A percentile compares a stretch with the other conserved stretches of the same genome.
Conservation (phyloP, 2,329 filamentous ascomycete genomes). For the Pseudocercospora pini-densiflorae region DNA sequence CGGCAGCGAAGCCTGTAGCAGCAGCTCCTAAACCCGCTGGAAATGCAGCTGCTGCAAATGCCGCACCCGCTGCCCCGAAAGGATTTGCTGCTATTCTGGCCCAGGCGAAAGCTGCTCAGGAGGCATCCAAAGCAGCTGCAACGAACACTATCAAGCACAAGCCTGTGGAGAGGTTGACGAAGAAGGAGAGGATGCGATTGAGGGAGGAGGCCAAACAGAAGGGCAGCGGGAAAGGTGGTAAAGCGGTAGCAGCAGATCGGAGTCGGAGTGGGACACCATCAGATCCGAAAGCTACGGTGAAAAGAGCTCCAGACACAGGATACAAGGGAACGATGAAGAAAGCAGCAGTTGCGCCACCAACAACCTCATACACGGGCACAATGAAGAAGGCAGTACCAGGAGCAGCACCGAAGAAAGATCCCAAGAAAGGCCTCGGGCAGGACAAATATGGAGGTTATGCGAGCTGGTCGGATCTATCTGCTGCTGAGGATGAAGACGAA, state of each 20-base stretch:
- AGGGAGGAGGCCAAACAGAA: constrained; percentile 48
- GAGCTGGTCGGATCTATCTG: constrained; percentile 43
- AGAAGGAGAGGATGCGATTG: constrained; percentile 56
- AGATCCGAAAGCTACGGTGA: constrained; percentile 28
- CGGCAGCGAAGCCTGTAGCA: constrained; percentile 5
- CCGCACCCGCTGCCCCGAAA: constrained; percentile 59
- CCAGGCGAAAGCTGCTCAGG: constrained; percentile 69
- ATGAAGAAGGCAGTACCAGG: constrained; percentile 47
- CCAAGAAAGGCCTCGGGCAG: constrained; percentile 39
- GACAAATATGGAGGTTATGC: constrained; percentile 46
- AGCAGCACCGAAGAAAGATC: constrained; percentile 44
- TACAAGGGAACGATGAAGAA: constrained; percentile 50
- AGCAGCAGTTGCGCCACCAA: constrained; percentile 23
- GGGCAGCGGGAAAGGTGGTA: constrained; percentile 42
- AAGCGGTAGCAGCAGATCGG: constrained; percentile 32
- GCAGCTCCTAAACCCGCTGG: constrained; percentile 18
- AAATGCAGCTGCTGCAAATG: constrained; percentile 13
- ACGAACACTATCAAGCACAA: constrained; percentile 77
- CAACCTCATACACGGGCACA: constrained; percentile 50
- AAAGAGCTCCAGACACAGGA: constrained; percentile 40
- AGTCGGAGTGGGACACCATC: constrained; percentile 35
- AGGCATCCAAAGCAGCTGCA: constrained; percentile 59
- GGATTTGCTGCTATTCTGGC: constrained; percentile 76
- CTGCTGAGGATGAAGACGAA: constrained; percentile 63
- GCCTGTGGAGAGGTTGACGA: constrained; percentile 66